Conservation (phyloP, 2,329 filamentous ascomycete genomes). For the Xylariaceae sp. region DNA sequence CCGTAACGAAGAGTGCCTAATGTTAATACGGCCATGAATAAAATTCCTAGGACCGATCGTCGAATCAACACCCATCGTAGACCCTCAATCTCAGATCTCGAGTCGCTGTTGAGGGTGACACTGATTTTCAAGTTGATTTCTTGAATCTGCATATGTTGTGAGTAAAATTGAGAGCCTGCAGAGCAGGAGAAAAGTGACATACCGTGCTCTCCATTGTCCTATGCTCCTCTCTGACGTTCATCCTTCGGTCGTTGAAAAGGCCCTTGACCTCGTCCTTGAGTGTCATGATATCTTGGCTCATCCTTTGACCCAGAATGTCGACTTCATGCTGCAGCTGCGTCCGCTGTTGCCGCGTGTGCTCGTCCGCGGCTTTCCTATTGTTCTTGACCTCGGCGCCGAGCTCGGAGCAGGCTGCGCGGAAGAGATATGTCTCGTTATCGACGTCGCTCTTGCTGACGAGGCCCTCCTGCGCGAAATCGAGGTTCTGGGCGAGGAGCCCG, state of each 20-base stretch:
- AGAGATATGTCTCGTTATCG: conserved; percentile 93
- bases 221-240: conserved; percentile 86
- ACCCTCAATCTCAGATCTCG: conserved; percentile 86
- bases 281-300: conserved; percentile 76
- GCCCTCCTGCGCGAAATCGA: conserved; percentile 73
- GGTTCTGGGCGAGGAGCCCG: conserved; percentile 68
- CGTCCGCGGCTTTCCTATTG: conserved; percentile 69
- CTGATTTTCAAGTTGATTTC: conserved; percentile 96
- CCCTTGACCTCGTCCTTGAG: conserved; percentile 91
- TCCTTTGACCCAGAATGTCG: conserved; percentile 82
- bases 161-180: too few relatives aligned
- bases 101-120: conserved; percentile 81
- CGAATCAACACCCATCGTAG: conserved; percentile 79
- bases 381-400: conserved; percentile 82
- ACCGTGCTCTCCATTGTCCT: conserved; percentile 77
- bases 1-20: conserved; percentile 56
- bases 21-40: conserved; percentile 61
- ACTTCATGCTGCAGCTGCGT: conserved; percentile 88
- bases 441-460: conserved; percentile 88
- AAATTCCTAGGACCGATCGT: conserved; percentile 58
- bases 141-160: conserved; percentile 61
- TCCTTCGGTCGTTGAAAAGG: conserved; percentile 93
- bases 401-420: conserved; percentile 89
- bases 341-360: conserved; percentile 77
- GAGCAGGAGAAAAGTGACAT: conserved; percentile 25